phyloP scores from a whole-genome alignment of 2,329 filamentous ascomycete species.

The Fusarium sp. region DNA sequence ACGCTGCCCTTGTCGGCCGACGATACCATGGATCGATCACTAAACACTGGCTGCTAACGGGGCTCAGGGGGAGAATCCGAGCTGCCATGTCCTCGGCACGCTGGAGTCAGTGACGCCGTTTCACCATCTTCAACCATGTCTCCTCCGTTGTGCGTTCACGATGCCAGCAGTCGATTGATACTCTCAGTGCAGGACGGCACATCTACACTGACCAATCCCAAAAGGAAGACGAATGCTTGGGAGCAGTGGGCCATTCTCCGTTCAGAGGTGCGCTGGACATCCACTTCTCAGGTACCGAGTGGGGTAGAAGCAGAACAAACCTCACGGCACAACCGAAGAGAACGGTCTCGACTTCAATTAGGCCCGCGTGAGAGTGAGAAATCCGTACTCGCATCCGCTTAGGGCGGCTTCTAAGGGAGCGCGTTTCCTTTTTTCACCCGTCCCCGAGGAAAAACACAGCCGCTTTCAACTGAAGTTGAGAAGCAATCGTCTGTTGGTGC shows the following conservation, averaged over 20 bases:
- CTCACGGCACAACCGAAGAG: constrained; percentile 45
- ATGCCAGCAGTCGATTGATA: constrained; percentile 21
- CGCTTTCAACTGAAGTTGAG: constrained; percentile 9
- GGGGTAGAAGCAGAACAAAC: constrained; percentile 38
- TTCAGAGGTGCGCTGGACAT: constrained; percentile 23
- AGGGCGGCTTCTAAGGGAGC: constrained; percentile 21
- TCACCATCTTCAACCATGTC: not conserved
- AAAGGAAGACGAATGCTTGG: not conserved
- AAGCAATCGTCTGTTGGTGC: not conserved
- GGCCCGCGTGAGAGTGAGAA: constrained; percentile 16
- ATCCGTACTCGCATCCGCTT: constrained; percentile 24
- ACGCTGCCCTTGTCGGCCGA: not conserved
- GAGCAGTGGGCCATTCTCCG: constrained; percentile 6
- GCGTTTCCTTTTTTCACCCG: constrained; percentile 6
- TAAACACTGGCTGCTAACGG: not conserved
- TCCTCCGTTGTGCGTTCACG: not conserved
- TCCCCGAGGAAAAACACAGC: not conserved
- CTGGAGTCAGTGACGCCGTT: constrained; percentile 2
- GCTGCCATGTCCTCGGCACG: not conserved
- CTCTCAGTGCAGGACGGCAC: not conserved
- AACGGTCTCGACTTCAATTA: constrained; percentile 44
- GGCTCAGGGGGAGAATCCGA: not conserved
- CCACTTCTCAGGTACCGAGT: constrained; percentile 45
- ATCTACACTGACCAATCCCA: not conserved
- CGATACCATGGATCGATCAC: not conserved